Evolutionary conservation across 2,329 filamentous ascomycete genomes (phyloP).

Genomic region (Blumeriella jaapii): DNA sequence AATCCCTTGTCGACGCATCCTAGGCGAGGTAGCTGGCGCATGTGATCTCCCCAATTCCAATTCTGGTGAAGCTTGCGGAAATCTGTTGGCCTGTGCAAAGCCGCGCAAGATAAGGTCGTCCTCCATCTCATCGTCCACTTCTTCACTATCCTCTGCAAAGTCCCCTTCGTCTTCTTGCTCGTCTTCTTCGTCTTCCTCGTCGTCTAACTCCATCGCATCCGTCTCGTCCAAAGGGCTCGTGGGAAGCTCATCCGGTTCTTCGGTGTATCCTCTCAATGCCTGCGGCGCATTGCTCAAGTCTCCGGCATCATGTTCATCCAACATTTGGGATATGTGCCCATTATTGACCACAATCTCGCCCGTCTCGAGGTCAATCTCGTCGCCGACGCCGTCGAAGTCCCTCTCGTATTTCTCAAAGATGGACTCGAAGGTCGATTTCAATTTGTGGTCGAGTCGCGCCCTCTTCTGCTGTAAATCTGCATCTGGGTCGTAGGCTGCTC

Average conservation of each 20-base stretch:
- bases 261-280: conserved; percentile 12
- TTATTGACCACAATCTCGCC: conserved; percentile 82
- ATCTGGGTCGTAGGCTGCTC: conserved; percentile 37
- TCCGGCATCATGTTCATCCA: conserved; percentile 41
- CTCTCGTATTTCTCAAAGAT: conserved; percentile 83
- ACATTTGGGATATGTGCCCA: conserved; percentile 64
- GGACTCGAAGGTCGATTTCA: conserved; percentile 75
- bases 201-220: conserved; percentile 23
- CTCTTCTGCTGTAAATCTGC: conserved; percentile 50
- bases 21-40: background rate
- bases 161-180: conserved; percentile 14
- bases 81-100: conserved; percentile 17
- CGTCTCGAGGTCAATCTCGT: conserved; percentile 78
- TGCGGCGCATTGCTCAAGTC: conserved; percentile 13
- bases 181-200: conserved; percentile 21
- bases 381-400: conserved; percentile 73
- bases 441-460: conserved; percentile 53
- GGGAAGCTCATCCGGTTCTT: conserved; percentile 12
- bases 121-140: conserved; percentile 23
- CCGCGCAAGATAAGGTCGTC: conserved; percentile 27
- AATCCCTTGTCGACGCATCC: conserved; percentile 1
- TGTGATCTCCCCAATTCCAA: conserved; percentile 5
- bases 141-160: conserved; percentile 21
- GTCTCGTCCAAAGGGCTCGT: conserved; percentile 11
- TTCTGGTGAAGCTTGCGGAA: conserved; percentile 12